Evolutionary conservation across 2,329 filamentous ascomycete genomes (phyloP), one percentile per base, ranked within the genome.

Genomic region (Fusarium sp.): DNA sequence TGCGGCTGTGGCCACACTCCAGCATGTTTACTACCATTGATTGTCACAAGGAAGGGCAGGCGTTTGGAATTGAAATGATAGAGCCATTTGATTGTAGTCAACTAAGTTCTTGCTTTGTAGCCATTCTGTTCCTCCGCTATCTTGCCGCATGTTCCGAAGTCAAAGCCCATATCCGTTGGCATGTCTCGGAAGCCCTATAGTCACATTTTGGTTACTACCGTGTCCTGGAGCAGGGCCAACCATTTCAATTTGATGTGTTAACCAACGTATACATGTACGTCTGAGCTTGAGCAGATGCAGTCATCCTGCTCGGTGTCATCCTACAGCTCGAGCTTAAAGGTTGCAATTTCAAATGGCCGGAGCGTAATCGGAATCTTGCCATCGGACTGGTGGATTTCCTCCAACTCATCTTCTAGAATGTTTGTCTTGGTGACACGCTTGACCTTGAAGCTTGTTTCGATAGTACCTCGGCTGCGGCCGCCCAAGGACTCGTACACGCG

Each of bases 401-500:
- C 90, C 56, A 89, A 79, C 73, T 97, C 92, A 78, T 99, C 96
- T 78, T 99, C 96, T 32, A 99, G 81, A 65, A 96, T 78, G 79
- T 97, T 98, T 41, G 89, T 90, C 85, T 93, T 97, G 80, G 85
- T 90, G 32, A 92, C 93, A 72, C 87, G 89, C 82, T 90, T 90
- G 27, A 97, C 88, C 25, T 88, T 82, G 78, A 95, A 86, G 10
- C 80, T 84, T 48, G 91, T 91, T 44, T 84, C 80, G 73, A 97
- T 88, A 1, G 83, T 87, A 3, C 91, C 94, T 65, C 89, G 88
- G 65, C 88, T 89, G 73, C 88, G 90, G 0, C 96, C 96, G 45
- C 96, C 96, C 41, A 98, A 81, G 62, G 91, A 91, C 77, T 99
- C 96, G 76, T 96, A 99, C 20, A 97, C 84, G 2, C 96, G 86